A percentile compares a stretch with the other conserved stretches of the same genome.
phyloP scores from a whole-genome alignment of 2,329 filamentous ascomycete species.

The Exophiala mesophila region DNA sequence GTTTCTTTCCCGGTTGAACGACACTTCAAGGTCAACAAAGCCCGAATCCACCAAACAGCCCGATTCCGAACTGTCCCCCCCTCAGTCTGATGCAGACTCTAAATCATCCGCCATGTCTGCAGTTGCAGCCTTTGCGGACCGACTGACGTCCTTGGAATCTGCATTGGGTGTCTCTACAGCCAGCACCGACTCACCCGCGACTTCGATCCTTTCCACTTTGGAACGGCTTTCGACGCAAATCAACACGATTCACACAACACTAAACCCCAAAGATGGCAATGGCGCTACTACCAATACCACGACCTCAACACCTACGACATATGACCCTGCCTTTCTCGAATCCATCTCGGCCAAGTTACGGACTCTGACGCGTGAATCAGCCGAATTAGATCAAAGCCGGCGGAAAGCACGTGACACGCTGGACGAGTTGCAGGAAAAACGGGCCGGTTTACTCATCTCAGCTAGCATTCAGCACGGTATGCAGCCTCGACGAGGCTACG shows the following conservation, averaged over 20 bases:
- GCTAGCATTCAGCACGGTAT: slow-evolving; percentile 15
- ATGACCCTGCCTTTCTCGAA: slow-evolving; percentile 40
- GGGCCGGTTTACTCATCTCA: slow-evolving; percentile 32
- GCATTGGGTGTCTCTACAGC: slow-evolving; percentile 72
- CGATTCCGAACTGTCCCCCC: neutral
- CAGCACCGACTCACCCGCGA: slow-evolving; percentile 45
- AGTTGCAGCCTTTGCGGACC: slow-evolving; percentile 79
- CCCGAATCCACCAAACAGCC: neutral
- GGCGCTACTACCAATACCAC: neutral
- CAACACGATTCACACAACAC: slow-evolving; percentile 57
- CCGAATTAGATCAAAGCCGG: slow-evolving; percentile 39
- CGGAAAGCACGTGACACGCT: slow-evolving; percentile 40
- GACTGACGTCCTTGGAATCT: slow-evolving; percentile 73
- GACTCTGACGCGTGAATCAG: slow-evolving; percentile 42
- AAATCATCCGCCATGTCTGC: slow-evolving; percentile 52
- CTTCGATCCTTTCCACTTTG: slow-evolving; percentile 74
- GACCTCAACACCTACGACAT: slow-evolving; percentile 23
- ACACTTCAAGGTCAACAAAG: slow-evolving; percentile 4
- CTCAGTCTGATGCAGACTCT: neutral
- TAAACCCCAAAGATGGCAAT: slow-evolving; percentile 31
- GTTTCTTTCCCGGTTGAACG: slow-evolving; percentile 17
- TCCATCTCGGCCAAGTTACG: slow-evolving; percentile 40
- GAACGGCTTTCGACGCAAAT: slow-evolving; percentile 78
- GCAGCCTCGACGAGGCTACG: slow-evolving; percentile 18
- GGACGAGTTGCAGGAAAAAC: slow-evolving; percentile 38